Evolutionary conservation across 1,284 basidiomycete species (phyloP), one percentile per base, ranked within the genome.

Genomic region (Mycena citricolor): DNA sequence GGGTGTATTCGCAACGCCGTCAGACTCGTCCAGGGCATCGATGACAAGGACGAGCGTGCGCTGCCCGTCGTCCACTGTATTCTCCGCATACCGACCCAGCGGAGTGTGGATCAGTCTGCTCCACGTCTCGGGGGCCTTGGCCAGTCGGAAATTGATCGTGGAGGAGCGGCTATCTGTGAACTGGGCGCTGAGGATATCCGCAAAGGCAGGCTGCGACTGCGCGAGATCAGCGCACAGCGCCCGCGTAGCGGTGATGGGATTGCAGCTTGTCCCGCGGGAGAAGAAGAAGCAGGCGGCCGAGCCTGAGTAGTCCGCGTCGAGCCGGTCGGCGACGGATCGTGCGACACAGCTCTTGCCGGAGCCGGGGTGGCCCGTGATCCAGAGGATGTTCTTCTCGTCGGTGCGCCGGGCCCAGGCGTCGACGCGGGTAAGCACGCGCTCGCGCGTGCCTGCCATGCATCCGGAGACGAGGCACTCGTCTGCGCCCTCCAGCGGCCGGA

Each of bases 11-110:
- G 55, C 54, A 3, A 57, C 33, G 1, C 54, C 58, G 17, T 56
- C 57, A 42, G 63, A 65, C 50, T 66, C 64, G 43, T 66, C 64
- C 14, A 64, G 40, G 3, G 62, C 64, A 45, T 66, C 64, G 33
- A 65, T 46, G n/a, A 64, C 54, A 31, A 62, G 32, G 8, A 65
- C 54, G 11, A 57, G 50, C 5, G 44, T 47, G n/a, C 48, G 25
- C 14, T 39, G 42, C 7, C 30, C 41, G 16, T 33, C 23, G 1
- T 33, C 8, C 5, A 32, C 19, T 8, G 35, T 21, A 8, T 32
- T 8, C n/a, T n/a, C n/a, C 10, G 8, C 29, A 28, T 39, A 19
- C 20, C 2, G 4, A 23, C 32, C 37, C 19, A 60, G 35, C 3
- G 59, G 58, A 16, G 53, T 49, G 21, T 58, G 47, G 14, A 63